phyloP scores from a whole-genome alignment of 257 asterid species.

The Jacaranda copaia region DNA sequence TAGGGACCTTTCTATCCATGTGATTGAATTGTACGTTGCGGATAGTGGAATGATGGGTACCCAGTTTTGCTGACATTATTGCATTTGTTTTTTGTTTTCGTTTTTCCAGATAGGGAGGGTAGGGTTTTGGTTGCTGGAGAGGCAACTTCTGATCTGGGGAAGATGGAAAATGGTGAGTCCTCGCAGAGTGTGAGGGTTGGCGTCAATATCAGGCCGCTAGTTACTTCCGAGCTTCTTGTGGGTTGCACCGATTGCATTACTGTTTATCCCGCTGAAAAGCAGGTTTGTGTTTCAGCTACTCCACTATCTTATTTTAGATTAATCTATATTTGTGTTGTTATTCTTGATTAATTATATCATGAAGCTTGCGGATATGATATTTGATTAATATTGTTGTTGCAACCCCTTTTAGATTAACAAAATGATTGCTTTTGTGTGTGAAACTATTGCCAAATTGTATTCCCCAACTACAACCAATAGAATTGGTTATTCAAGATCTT shows the following conservation, averaged over 20 bases:
- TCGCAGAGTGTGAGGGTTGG: constrained; percentile 91
- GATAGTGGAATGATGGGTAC: not conserved
- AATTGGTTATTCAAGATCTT: not conserved
- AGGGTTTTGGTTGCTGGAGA: constrained; percentile 29
- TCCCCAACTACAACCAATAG: not conserved
- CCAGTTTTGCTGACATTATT: constrained; percentile 14
- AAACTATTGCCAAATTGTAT: not conserved
- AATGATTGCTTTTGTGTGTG: not conserved
- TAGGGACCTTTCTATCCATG: not conserved
- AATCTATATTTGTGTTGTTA: not conserved
- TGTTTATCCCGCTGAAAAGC: constrained; percentile 74
- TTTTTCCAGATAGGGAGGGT: constrained; percentile 31
- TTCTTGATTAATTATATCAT: not conserved
- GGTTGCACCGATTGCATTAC: constrained; percentile 93
- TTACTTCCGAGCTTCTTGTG: constrained; percentile 85
- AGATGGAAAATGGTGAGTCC: constrained; percentile 69
- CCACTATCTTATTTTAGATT: not conserved
- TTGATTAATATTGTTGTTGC: not conserved
- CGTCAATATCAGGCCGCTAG: constrained; percentile 84
- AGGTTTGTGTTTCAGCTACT: constrained; percentile 50
- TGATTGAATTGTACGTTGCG: constrained; percentile 19
- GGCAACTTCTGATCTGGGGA: constrained; percentile 14
- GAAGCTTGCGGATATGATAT: not conserved
- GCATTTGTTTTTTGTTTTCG: not conserved
- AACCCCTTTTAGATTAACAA: not conserved